These are phyloP conservation scores for Fusarium sulawesiense DNA, from an alignment of 2,329 filamentous ascomycete species.

Conservation along the genomic window DNA sequence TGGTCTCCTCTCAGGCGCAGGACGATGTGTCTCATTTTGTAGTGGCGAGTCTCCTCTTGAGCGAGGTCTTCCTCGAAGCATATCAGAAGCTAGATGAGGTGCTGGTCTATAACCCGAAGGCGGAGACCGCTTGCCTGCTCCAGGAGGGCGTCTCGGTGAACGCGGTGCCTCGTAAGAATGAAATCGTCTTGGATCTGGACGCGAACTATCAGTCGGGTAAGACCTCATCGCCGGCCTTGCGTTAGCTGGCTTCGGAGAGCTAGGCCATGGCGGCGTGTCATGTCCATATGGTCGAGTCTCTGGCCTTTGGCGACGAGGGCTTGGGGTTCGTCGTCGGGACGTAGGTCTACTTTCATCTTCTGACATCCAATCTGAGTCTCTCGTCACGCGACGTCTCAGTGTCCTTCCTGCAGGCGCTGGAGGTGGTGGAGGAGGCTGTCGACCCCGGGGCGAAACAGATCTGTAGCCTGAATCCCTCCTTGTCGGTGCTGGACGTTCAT, in stretches of 20 bases:
- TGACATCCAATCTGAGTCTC: constrained; percentile 40
- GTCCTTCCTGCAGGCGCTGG: background rate
- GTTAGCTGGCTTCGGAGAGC: background rate
- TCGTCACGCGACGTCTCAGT: constrained; percentile 29
- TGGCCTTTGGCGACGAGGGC: constrained; percentile 13
- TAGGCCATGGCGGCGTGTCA: constrained; percentile 5
- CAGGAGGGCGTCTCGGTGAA: constrained; percentile 11
- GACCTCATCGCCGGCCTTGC: constrained; percentile 25
- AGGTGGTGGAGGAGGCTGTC: constrained; percentile 10
- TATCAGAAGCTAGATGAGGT: constrained; percentile 14
- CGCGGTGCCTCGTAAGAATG: constrained; percentile 33
- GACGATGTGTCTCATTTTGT: background rate
- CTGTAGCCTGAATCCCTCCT: constrained; percentile 20
- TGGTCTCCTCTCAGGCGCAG: background rate
- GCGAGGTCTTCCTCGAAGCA: constrained; percentile 17
- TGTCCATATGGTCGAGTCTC: constrained; percentile 1
- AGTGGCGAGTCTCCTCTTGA: constrained; percentile 27
- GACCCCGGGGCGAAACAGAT: constrained; percentile 36
- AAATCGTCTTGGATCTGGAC: constrained; percentile 23
- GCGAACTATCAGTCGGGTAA: constrained; percentile 31
- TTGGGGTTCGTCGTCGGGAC: constrained; percentile 26
- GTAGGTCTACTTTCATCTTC: constrained; percentile 39
- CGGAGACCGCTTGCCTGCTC: constrained; percentile 12
- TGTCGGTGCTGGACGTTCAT: constrained; percentile 14
- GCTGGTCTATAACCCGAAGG: constrained; percentile 25